These are phyloP conservation scores for Stagonosporopsis tanaceti DNA, from an alignment of 2,329 filamentous ascomycete genomes.

Conservation along the genomic window DNA sequence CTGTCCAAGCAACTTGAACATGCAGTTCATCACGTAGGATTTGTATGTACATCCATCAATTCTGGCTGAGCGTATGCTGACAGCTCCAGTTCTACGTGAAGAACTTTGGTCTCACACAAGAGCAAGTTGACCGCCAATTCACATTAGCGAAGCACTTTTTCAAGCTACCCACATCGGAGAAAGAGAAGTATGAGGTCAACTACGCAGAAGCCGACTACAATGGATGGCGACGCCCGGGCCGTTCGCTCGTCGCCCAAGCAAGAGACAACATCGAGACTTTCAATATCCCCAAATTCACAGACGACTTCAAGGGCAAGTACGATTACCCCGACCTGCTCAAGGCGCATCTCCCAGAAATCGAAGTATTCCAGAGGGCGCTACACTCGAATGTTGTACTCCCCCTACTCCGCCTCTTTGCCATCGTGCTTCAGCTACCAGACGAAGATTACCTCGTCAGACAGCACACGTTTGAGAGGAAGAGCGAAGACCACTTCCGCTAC, in stretches of 20 bases:
- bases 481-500: constrained; percentile 69
- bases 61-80: background rate
- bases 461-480: constrained; percentile 66
- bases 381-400: constrained; percentile 65
- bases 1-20: constrained; percentile 64
- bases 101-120: constrained; percentile 67
- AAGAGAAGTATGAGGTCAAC: constrained; percentile 60
- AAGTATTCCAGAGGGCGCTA: constrained; percentile 58
- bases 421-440: constrained; percentile 66
- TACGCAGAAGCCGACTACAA: constrained; percentile 64
- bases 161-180: constrained; percentile 64
- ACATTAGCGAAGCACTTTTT: constrained; percentile 68
- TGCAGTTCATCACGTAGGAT: constrained; percentile 60
- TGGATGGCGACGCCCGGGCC: constrained; percentile 48
- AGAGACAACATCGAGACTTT: constrained; percentile 67
- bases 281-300: constrained; percentile 68
- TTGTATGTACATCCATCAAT: constrained; percentile 24
- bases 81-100: constrained; percentile 67
- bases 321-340: constrained; percentile 54
- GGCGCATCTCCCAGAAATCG: constrained; percentile 57
- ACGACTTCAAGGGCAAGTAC: constrained; percentile 61
- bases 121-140: constrained; percentile 68
- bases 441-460: constrained; percentile 65
- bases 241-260: constrained; percentile 48
- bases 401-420: constrained; percentile 67